Evolutionary conservation across 768 basidiomycete genomes (phyloP), one percentile per base, ranked within the genome.

Genomic region (Amanita inopinata): DNA sequence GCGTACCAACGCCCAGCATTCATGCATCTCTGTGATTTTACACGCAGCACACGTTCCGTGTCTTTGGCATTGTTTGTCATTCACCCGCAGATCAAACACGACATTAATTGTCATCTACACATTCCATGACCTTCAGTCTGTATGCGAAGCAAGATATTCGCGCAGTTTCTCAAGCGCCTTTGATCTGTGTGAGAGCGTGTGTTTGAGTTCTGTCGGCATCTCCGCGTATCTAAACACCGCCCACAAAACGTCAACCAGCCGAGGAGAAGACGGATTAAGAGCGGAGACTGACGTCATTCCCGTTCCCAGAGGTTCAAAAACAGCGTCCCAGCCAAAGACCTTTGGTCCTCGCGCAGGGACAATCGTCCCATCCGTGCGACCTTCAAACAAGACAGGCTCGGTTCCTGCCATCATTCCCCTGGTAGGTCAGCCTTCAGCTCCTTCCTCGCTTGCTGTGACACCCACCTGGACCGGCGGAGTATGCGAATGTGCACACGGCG

Each of bases 401-500:
- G 73, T 60, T 3, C 74, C 77, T 63, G 35, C 5, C 3, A 34
- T 14, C 2, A 36, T 11, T 9, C 33, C 11, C n/a, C n/a, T n/a
- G n/a, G 10, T 28, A 32, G 38, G 10, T 20, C 15, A 23, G 10
- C 11, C n/a, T n/a, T 31, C 27, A 8, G 20, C 12, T 12, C 9
- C 14, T 25, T 14, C 14, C 22, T 18, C 15, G 3, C 33, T 5
- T 20, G 19, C n/a, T 33, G 32, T 19, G 19, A 39, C 24, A 18
- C 46, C 19, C 53, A 56, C 76, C 80, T 18, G 92, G 90, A 0
- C 91, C 90, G 0, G 81, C 67, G 28, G 83, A 85, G 58, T 96
- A 98, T 4, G 93, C 94, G 52, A 98, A 98, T 1, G 96, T 98
- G 62, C 94, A 98, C 5, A 97, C 67, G 0, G 94, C 93, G 53